Base-by-base conservation (phyloP, 371 early-diverging fungal species). In the Lichtheimia hyalospora region DNA sequence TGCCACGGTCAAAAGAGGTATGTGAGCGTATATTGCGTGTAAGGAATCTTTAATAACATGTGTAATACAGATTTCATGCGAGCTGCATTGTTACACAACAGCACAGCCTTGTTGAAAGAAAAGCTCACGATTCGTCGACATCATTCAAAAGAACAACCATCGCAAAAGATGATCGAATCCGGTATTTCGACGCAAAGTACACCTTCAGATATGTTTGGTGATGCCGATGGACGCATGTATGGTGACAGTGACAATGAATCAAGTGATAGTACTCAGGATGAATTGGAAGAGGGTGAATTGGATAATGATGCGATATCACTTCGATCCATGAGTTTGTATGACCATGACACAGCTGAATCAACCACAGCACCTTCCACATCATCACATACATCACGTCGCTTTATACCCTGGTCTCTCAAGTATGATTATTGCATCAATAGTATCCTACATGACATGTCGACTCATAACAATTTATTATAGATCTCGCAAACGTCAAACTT, bases 1-100 rank as follows among this genome's bases (percentile, higher is more conserved):
- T 28, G 78, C 80, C 20, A 79, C 74, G 3, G 74, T 92, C 20
- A 89, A 89, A 54, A 84, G 73, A 78, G 88, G 82, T 79, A 64
- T 57, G 52, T 41, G 48, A 2, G 3, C 0, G 2, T 21, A 34
- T 34, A 34, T 7, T 6, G 1, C 2, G 34, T 34, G 4, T 3
- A 7, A 27, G 34, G 34, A 34, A 4, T 34, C 52, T 18, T 28
- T 25, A 6, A 28, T 50, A 40, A 57, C 18, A 24, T 21, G 40
- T 55, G 34, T 54, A 48, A 6, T 39, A 10, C 23, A 76, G 80
- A 79, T 54, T 74, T 79, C 55, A 66, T 79, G 71, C 66, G 70
- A 27, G 77, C 80, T 18, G 80, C 80, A 3, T 41, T 79, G 20
- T 52, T 74, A 8, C 68, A 75, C 60, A 79, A 75, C 60, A 75